Percentiles rank a stretch among this genome's conserved stretches.
phyloP scores from a whole-genome alignment of 2,329 filamentous ascomycete species.

The Colletotrichum tofieldiae region DNA sequence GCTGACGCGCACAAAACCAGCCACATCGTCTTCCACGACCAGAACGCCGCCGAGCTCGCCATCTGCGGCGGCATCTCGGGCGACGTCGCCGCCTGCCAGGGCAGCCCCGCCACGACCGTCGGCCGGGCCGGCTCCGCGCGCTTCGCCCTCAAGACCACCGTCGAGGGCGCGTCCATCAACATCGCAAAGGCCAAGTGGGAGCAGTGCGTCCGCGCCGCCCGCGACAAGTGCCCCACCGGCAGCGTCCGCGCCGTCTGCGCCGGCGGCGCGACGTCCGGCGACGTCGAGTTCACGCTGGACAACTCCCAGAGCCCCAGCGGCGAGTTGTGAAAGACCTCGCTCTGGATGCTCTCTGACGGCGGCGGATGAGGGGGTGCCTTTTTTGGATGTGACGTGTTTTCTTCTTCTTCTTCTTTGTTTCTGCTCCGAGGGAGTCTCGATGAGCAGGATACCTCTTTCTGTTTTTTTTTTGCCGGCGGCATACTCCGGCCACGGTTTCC shows the following conservation, averaged over 20 bases:
- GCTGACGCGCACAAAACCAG: constrained; percentile 42
- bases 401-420: neutral
- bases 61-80: constrained; percentile 69
- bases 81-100: constrained; percentile 61
- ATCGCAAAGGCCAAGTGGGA: constrained; percentile 69
- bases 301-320: constrained; percentile 6
- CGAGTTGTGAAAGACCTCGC: constrained; percentile 8
- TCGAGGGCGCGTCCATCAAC: constrained; percentile 64
- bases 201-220: constrained; percentile 67
- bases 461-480: neutral
- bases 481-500: neutral
- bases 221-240: constrained; percentile 65
- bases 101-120: constrained; percentile 59
- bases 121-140: constrained; percentile 64
- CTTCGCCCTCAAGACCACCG: constrained; percentile 62
- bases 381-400: constrained; percentile 4
- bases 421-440: neutral
- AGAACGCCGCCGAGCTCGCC: constrained; percentile 62
- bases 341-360: neutral
- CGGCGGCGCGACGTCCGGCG: constrained; percentile 63
- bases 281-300: constrained; percentile 57
- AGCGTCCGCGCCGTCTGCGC: constrained; percentile 63
- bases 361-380: constrained; percentile 34
- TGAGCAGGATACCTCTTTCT: neutral
- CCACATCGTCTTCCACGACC: constrained; percentile 65